Percentiles rank a stretch among this genome's conserved stretches.
Evolutionary conservation across 2,329 filamentous ascomycete species (phyloP).

Genomic region (Magnaporthiopsis rhizophila): DNA sequence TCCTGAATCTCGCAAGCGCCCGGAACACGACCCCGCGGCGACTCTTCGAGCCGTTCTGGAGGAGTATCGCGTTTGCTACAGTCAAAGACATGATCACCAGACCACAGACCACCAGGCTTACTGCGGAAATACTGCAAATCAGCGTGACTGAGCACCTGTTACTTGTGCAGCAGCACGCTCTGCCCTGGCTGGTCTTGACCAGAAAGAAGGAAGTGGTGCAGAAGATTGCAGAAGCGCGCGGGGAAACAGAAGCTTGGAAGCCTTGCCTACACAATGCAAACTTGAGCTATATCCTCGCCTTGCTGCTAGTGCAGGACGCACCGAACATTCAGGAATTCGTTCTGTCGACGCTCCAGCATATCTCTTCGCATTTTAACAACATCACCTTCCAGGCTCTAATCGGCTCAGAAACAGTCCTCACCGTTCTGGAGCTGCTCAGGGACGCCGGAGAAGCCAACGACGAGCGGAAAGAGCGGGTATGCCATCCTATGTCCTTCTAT

Average conservation of each 20-base stretch:
- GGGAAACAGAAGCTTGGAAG: conserved; percentile 55
- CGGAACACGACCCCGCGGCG: conserved; percentile 54
- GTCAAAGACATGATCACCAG: conserved; percentile 73
- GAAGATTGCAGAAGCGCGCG: conserved; percentile 70
- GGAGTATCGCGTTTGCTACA: conserved; percentile 70
- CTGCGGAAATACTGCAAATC: conserved; percentile 75
- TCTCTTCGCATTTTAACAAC: conserved; percentile 63
- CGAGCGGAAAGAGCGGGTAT: conserved; percentile 48
- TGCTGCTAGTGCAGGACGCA: conserved; percentile 50
- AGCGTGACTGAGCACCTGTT: conserved; percentile 67
- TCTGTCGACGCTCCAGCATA: conserved; percentile 58
- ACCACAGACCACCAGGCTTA: conserved; percentile 72
- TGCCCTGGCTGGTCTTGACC: conserved; percentile 79
- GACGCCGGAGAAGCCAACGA: conserved; percentile 61
- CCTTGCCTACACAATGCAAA: conserved; percentile 49
- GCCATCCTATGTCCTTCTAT: conserved; percentile 15
- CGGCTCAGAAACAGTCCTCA: conserved; percentile 64
- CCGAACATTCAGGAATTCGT: conserved; percentile 55
- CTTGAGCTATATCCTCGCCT: conserved; percentile 48
- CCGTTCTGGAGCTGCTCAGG: conserved; percentile 77
- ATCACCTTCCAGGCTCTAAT: conserved; percentile 61
- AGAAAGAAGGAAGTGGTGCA: conserved; percentile 71
- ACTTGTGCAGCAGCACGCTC: conserved; percentile 68
- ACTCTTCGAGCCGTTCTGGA: conserved; percentile 83
- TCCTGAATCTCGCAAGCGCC: conserved; percentile 63